phyloP scores from a whole-genome alignment of 345 rosid genomes.

The Raphanus raphanistrum region DNA sequence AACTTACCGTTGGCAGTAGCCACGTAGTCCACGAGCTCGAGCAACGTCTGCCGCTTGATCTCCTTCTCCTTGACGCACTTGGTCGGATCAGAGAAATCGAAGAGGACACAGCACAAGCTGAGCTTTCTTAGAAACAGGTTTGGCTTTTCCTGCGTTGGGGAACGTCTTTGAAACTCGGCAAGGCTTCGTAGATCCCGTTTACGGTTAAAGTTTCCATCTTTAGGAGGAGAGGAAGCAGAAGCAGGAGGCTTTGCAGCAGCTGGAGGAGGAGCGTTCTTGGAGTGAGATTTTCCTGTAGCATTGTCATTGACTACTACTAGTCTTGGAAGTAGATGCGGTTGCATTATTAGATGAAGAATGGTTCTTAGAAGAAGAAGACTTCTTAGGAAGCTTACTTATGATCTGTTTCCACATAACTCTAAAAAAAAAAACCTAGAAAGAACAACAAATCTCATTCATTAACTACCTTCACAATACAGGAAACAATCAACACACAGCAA shows the following conservation, averaged over 20 bases:
- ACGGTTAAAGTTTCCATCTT: slow-evolving; percentile 45
- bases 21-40: slow-evolving; percentile 81
- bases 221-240: slow-evolving; percentile 37
- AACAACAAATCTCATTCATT: not conserved
- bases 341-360: slow-evolving; percentile 39
- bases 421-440: not conserved
- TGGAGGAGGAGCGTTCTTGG: slow-evolving; percentile 10
- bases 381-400: slow-evolving; percentile 82
- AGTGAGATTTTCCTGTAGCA: slow-evolving; percentile 41
- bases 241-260: slow-evolving; percentile 43
- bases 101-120: slow-evolving; percentile 57
- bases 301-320: slow-evolving; percentile 32
- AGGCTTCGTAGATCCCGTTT: slow-evolving; percentile 56
- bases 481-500: not conserved
- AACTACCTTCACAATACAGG: not conserved
- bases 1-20: slow-evolving; percentile 68
- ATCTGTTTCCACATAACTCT: slow-evolving; percentile 73
- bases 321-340: slow-evolving; percentile 46
- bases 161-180: slow-evolving; percentile 76
- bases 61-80: slow-evolving; percentile 83
- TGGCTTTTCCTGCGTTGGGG: slow-evolving; percentile 70
- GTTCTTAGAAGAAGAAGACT: slow-evolving; percentile 61
- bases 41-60: slow-evolving; percentile 70
- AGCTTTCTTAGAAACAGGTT: slow-evolving; percentile 66
- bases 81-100: slow-evolving; percentile 70